A percentile compares a stretch with the other conserved stretches of the same genome.
Evolutionary conservation across 2,329 filamentous ascomycete genomes (phyloP).

Genomic region (Camillea tinctor): DNA sequence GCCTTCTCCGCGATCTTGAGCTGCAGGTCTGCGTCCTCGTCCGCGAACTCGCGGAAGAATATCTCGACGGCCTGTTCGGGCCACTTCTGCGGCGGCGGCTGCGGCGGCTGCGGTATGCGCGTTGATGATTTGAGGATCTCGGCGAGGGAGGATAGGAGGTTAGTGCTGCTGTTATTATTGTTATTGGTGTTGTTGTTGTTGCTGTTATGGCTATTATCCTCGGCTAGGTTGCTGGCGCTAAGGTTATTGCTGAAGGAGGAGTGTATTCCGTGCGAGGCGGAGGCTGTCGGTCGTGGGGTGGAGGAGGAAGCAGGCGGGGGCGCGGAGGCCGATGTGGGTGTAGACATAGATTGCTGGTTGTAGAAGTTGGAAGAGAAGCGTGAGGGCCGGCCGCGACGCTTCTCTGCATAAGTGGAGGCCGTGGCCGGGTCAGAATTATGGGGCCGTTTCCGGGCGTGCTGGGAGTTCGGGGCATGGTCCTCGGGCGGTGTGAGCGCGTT

Average conservation of each 20-base stretch:
- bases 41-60: constrained; percentile 57
- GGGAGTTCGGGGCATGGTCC: constrained; percentile 45
- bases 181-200: too few species aligned
- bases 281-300: neutral
- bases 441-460: constrained; percentile 41
- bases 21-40: constrained; percentile 58
- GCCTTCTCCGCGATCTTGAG: constrained; percentile 59
- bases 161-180: too few species aligned
- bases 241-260: constrained; percentile 15
- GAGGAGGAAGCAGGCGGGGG: constrained; percentile 10
- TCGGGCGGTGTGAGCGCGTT: constrained; percentile 56
- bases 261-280: constrained; percentile 17
- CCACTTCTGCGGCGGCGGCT: constrained; percentile 43
- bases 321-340: constrained; percentile 9
- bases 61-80: constrained; percentile 58
- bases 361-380: constrained; percentile 34
- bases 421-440: constrained; percentile 21
- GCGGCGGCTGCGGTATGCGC: constrained; percentile 32
- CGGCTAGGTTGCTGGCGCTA: constrained; percentile 29
- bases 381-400: constrained; percentile 33
- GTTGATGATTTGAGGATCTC: constrained; percentile 38
- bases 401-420: constrained; percentile 21
- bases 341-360: constrained; percentile 27
- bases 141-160: constrained; percentile 33
- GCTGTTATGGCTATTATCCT: constrained; percentile 30